Base-by-base conservation (phyloP, 352 stramenopile genomes). In the Heterotrichella gracilis region DNA sequence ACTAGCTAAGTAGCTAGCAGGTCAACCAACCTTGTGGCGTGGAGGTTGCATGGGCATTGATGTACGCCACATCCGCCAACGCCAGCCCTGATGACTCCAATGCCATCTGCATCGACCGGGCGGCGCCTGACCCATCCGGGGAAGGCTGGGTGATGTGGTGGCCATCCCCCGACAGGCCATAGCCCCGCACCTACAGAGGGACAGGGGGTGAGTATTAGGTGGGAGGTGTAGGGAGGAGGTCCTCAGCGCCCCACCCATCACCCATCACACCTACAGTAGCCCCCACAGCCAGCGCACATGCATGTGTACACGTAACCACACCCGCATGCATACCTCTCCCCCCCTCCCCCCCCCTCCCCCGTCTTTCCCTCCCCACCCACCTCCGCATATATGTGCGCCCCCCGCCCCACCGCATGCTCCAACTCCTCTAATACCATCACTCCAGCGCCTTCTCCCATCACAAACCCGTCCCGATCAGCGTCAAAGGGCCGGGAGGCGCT, bases 1-100 rank as follows among this genome's bases (percentile, higher is more conserved):
- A 81, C 69, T 24, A 4, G 4, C 25, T 0, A 63, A 17, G 20
- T 17, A 63, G 39, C 17, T 17, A 63, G 39, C 17, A n/a, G n/a
- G n/a, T n/a, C n/a, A n/a, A n/a, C n/a, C n/a, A n/a, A n/a, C n/a
- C n/a, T n/a, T n/a, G 81, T 0, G 88, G 90, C 0, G 92, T 99
- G n/a, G 85, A 94, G 2, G 92, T 97, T 1, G 90, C 90, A 74
- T 98, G 92, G 0, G 90, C 87, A 72, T 97, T 98, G 25, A 98
- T 85, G 74, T 96, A 96, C 23, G 90, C 87, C 21, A 97, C 83
- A 63, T 90, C 81, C 22, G 84, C 82, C n/a, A 80, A 25, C 2
- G 74, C 69, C 20, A 90, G 70, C 0, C 78, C 79, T 0, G 85
- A 82, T 72, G 88, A 79, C 24, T 75, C 71, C 25, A 96, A 70